Evolutionary conservation across 2,329 filamentous ascomycete genomes (phyloP), one percentile per base, ranked within the genome.

Genomic region (Calycina herbarum): DNA sequence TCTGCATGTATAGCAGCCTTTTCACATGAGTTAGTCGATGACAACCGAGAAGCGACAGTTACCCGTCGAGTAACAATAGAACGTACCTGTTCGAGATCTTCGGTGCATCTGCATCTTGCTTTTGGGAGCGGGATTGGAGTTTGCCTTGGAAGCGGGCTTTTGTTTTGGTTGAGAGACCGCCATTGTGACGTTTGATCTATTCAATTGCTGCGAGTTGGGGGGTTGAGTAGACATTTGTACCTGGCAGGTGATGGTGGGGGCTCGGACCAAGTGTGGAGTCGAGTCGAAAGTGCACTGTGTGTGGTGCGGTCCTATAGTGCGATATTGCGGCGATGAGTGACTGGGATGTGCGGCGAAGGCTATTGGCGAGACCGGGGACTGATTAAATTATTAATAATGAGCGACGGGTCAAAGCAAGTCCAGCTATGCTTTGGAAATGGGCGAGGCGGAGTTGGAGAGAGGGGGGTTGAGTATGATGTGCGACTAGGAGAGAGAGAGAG

Each of bases 81-180:
- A 86, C 90, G 76, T 85, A 97, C 94, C 94, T 87, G 93, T 96
- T 81, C 94, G 89, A 79, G 94, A 97, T 76, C 94, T 88, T 78
- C 93, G 89, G 80, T 97, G 94, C 89, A 95, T 93, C 83, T 96
- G 94, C 75, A 88, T 81, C 80, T 91, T 90, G 76, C 86, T 82
- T 80, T 91, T 92, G 70, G 86, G 78, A 74, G 82, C 81, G 45
- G 63, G n/a, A 31, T 31, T 59, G 73, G 81, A 81, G 79, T 81
- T 78, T 69, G 81, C 77, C 78, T 87, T 87, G 62, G 82, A 78
- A 76, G 82, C 80, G 76, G 82, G 72, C 80, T 88, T 88, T 76
- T 83, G 77, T 80, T 89, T 89, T 72, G 83, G 78, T 78, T 85
- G 82, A 78, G 86, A 80, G 76, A 84, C 82, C 74, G 86, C 85